phyloP scores from a whole-genome alignment of 768 basidiomycete genomes.

The Panaeolus papilionaceus region DNA sequence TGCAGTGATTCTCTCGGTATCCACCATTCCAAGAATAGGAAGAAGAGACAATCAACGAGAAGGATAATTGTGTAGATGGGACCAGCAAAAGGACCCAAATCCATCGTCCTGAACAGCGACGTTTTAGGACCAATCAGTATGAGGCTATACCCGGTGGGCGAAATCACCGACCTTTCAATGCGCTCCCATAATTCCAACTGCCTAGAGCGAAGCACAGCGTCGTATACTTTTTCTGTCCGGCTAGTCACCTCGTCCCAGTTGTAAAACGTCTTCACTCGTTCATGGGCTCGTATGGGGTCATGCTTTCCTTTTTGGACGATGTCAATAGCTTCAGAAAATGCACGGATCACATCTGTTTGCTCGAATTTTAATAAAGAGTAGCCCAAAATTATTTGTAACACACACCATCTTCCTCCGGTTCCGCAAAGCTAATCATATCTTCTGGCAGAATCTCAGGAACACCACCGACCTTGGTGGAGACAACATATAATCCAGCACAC shows the following conservation, averaged over 20 bases:
- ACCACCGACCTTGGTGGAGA: constrained; percentile 93
- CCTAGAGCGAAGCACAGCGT: constrained; percentile 62
- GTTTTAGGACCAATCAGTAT: not conserved
- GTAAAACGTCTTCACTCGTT: constrained; percentile 83
- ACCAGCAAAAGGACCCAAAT: constrained; percentile 81
- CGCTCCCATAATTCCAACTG: constrained; percentile 80
- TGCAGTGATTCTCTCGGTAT: constrained; percentile 81
- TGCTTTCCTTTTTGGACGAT: constrained; percentile 72
- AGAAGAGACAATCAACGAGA: constrained; percentile 89
- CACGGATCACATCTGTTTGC: constrained; percentile 77
- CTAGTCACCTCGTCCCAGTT: constrained; percentile 82
- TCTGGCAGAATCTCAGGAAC: constrained; percentile 93
- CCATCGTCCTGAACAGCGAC: constrained; percentile 62
- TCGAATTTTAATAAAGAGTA: constrained; percentile 13
- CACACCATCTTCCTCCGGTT: constrained; percentile 92
- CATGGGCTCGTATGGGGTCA: constrained; percentile 78
- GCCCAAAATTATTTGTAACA: constrained; percentile 16
- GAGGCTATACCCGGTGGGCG: constrained; percentile 4
- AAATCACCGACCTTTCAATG: constrained; percentile 63
- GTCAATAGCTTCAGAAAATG: constrained; percentile 79
- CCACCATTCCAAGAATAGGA: constrained; percentile 83
- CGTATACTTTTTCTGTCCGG: constrained; percentile 87
- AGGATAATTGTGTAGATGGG: constrained; percentile 89
- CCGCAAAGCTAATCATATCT: constrained; percentile 95
- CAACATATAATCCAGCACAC: constrained; percentile 92